A percentile compares a stretch with the other conserved stretches of the same genome.
phyloP scores from a whole-genome alignment of 345 rosid genomes.

The Lenwebbia sp. region DNA sequence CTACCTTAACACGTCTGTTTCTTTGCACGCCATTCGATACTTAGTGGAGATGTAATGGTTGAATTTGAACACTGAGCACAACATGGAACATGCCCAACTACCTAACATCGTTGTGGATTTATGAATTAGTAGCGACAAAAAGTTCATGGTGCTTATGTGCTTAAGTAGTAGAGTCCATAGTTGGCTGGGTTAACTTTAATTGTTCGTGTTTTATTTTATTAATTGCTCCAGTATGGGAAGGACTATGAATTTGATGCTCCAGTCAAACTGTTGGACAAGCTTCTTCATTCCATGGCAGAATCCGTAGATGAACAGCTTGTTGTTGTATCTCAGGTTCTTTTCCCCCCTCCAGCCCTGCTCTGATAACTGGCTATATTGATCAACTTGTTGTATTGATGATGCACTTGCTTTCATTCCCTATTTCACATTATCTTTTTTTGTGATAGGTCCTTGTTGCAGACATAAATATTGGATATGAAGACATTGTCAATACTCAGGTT shows the following conservation, averaged over 20 bases:
- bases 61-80: not conserved
- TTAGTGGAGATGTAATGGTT: not conserved
- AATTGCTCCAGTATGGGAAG: conserved; percentile 70
- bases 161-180: not conserved
- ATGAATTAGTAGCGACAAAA: not conserved
- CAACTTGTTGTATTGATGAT: not conserved
- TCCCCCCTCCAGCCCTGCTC: conserved; percentile 1
- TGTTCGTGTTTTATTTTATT: not conserved
- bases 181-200: not conserved
- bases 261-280: conserved; percentile 80
- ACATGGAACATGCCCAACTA: not conserved
- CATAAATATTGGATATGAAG: conserved; percentile 89
- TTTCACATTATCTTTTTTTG: not conserved
- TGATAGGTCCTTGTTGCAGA: conserved; percentile 89
- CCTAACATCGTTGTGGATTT: not conserved
- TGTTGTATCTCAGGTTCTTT: conserved; percentile 77
- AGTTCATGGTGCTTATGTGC: not conserved
- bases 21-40: not conserved
- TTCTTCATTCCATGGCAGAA: conserved; percentile 83
- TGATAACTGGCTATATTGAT: not conserved
- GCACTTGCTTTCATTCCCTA: not conserved
- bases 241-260: conserved; percentile 96
- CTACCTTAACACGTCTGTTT: not conserved
- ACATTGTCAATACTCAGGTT: conserved; percentile 90
- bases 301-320: conserved; percentile 79